Evolutionary conservation across 2,329 filamentous ascomycete species (phyloP), one percentile per base, ranked within the genome.

Genomic region (Metarhizium robertsii): DNA sequence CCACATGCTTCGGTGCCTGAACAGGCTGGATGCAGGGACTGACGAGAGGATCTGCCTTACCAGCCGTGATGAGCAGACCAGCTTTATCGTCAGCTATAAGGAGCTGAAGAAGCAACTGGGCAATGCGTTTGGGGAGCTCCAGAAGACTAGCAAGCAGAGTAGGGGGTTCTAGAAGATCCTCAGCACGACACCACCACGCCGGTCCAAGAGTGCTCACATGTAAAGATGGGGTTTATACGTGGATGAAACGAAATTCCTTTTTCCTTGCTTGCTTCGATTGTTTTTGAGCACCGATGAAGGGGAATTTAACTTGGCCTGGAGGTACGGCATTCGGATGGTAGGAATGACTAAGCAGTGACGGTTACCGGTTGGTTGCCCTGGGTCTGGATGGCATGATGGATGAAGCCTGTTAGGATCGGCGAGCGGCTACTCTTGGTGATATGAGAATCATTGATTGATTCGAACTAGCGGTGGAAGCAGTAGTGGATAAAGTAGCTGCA

Each of bases 1-100:
- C 3, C 92, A 97, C 72, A 90, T 97, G 60, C 71, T 99, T 49
- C 82, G 80, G 30, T 92, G 87, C 66, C 73, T 99, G 62, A 96
- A 95, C 73, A 96, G 96, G 69, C 76, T 99, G 53, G 94, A 99
- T 71, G 89, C 90, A 0, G 94, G 92, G 0, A 83, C 83, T 2
- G 90, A 95, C 30, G 94, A 99, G 70, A 88, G 85, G 69, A 81
- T 99, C 52, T 87, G 86, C 61, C 75, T 99, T 53, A 86, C 91
- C 29, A 96, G 88, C 69, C 83, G 92, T 55, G 92, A 99, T 70
- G 90, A 96, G 66, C 88, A 96, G 70, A 94, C 86, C 54, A 85
- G 88, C 60, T 88, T 97, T 65, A 80, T 96, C 55, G 85, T 96
- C 58, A 92, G 84, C 61, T 99, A 95, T 69, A 89, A 90, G 69